A percentile compares a stretch with the other conserved stretches of the same genome.
Conservation (phyloP, 139 green algal species). For the Asterochloris sp. region DNA sequence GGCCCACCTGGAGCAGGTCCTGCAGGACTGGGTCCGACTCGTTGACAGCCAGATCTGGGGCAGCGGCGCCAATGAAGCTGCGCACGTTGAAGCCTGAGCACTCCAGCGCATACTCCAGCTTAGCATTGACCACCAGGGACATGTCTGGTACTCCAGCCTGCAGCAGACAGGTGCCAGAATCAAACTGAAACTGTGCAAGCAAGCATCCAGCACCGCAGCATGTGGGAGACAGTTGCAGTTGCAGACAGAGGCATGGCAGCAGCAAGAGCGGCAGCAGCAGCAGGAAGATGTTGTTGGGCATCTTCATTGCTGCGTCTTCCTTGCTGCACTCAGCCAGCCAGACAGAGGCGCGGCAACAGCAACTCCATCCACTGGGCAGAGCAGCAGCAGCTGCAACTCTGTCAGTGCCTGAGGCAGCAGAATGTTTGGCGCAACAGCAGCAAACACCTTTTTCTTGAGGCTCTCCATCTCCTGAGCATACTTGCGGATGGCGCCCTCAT, state of each 20-base stretch:
- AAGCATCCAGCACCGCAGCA: background rate
- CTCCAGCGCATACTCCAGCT: slow-evolving; percentile 37
- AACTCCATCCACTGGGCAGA: too few species aligned
- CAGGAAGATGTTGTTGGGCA: too few species aligned
- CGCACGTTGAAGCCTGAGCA: slow-evolving; percentile 31
- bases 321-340: too few species aligned
- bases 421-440: background rate
- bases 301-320: too few species aligned
- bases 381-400: too few species aligned
- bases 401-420: too few species aligned
- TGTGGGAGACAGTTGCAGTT: too few species aligned
- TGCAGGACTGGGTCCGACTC: too few species aligned
- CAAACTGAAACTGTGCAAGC: background rate
- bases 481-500: slow-evolving; percentile 44
- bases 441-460: slow-evolving; percentile 38
- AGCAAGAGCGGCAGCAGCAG: too few species aligned
- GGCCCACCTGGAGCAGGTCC: too few species aligned
- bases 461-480: slow-evolving; percentile 44
- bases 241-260: background rate
- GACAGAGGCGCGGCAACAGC: too few species aligned
- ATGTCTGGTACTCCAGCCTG: slow-evolving; percentile 40
- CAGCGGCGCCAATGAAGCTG: slow-evolving; percentile 24
- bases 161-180: background rate
- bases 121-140: slow-evolving; percentile 33
- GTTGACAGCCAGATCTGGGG: too few species aligned